These are phyloP conservation scores for Exidia glandulosa DNA, from an alignment of 768 basidiomycete species.

Conservation along the genomic window DNA sequence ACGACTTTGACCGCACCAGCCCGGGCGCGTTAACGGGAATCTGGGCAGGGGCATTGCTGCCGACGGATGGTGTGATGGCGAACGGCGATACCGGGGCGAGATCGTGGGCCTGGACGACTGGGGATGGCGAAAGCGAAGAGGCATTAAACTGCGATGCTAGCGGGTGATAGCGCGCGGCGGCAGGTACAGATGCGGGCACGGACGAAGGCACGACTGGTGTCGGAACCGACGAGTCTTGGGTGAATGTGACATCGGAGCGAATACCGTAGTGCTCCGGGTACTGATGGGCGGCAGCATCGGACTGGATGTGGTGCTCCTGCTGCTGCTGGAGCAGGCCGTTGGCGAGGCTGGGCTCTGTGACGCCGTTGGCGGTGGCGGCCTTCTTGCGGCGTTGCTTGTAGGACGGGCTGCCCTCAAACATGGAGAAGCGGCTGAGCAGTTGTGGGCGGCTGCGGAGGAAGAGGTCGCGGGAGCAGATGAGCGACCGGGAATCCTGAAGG, in stretches of 20 bases:
- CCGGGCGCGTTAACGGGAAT: slow-evolving; percentile 11
- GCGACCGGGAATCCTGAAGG: neutral
- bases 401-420: slow-evolving; percentile 73
- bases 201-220: neutral
- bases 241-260: neutral
- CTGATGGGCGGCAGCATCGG: neutral
- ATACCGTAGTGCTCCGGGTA: neutral
- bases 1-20: slow-evolving; percentile 27
- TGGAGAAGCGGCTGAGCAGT: slow-evolving; percentile 56
- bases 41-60: slow-evolving; percentile 7
- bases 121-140: too few species aligned
- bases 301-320: slow-evolving; percentile 9
- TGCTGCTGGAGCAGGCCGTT: neutral
- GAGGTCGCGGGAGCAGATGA: slow-evolving; percentile 1
- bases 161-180: neutral
- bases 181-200: neutral
- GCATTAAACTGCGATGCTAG: slow-evolving; percentile 1
- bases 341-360: neutral
- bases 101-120: neutral
- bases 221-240: too few species aligned
- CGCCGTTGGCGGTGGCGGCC: slow-evolving; percentile 27
- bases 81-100: neutral
- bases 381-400: slow-evolving; percentile 89
- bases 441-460: slow-evolving; percentile 14
- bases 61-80: slow-evolving; percentile 7